Evolutionary conservation across 768 basidiomycete species (phyloP), one percentile per base, ranked within the genome.

Genomic region (Tulasnella sp.): DNA sequence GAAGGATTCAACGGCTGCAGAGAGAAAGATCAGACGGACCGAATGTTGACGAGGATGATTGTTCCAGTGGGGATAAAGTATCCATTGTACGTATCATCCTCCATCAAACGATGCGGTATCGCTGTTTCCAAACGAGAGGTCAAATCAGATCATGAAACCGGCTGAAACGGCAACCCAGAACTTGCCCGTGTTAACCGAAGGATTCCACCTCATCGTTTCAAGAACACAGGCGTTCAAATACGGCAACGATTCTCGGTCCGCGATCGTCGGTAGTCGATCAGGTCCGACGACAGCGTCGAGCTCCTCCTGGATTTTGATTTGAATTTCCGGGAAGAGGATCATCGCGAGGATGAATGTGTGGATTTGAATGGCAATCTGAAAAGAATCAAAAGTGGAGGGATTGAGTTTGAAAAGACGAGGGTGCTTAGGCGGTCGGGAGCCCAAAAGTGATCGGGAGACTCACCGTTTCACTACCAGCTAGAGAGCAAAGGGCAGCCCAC

Each of bases 71-170:
- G 78, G 22, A 78, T 78, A 17, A 64, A 31, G 31, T 74, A 74
- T 12, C 77, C 77, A 15, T 77, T 40, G 40, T 77, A 77, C 29
- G n/a, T 54, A 36, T 77, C 77, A 36, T 77, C 77, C 67, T 69
- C 31, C 34, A 67, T 77, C 31, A 74, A 36, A 1, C 77, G 54
- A 34, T 77, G 77, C 8, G 77, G 77, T 25, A 67, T 37, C 6
- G 58, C 75, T 74, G 52, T 34, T n/a, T 1, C 25, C 25, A 38
- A 19, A 17, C 15, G 22, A 1, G 17, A 5, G 36, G 37, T 58
- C 38, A 36, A 34, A 7, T 74, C 3, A 31, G 68, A 69, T 69
- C n/a, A 36, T 22, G 3, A 14, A 64, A 64, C 29, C 22, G 31
- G 4, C 11, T 34, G 19, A 70, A 25, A 39, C 34, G 40, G 11